Base-by-base conservation (phyloP, 148 eudicot genomes). In the Vaccinium darrowii region DNA sequence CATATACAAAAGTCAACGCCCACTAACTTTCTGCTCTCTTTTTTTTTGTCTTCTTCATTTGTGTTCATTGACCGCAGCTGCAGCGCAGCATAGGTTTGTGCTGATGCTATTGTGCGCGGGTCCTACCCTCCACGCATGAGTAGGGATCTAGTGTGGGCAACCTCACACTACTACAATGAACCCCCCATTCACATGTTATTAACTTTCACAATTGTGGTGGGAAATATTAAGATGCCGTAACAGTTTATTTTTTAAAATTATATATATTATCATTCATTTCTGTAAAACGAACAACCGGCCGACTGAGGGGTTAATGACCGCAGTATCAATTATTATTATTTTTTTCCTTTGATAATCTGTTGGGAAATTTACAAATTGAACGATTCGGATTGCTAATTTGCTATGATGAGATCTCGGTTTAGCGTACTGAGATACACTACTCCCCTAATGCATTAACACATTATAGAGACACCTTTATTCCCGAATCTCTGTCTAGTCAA, bases 101-200 rank as follows among this genome's bases (percentile, higher is more conserved):
- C 71, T 10, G 30, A 27, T 27, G 74, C 74, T 69, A 65, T 65
- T 39, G 74, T 69, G 74, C 74, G 74, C 43, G 74, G 74, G 43
- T 69, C 74, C 74, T 69, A 69, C 74, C 39, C 25, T 69, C 74
- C 74, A 69, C 8, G 74, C 74, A 69, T 4, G 16, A 13, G 74
- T 5, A 13, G 8, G 13, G 8, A 69, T 69, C 74, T 4, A 30
- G 74, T 11, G 74, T 3, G 74, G 74, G 18, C 18, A 27, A 5
- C 74, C 74, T 23, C 73, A 67, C 5, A 67, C 36, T 10, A 11
- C 11, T 11, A 25, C 73, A 27, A 25, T 67, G 73, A 27, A 67
- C 16, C 73, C 4, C 18, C 74, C 43, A 30, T 3, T 27, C 43
- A 27, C 18, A 10, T 62, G 11, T 60, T 54, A 14, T 60, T 53